Evolutionary conservation across 495 filamentous ascomycete genomes (phyloP).

Genomic region (Clohesyomyces aquaticus): DNA sequence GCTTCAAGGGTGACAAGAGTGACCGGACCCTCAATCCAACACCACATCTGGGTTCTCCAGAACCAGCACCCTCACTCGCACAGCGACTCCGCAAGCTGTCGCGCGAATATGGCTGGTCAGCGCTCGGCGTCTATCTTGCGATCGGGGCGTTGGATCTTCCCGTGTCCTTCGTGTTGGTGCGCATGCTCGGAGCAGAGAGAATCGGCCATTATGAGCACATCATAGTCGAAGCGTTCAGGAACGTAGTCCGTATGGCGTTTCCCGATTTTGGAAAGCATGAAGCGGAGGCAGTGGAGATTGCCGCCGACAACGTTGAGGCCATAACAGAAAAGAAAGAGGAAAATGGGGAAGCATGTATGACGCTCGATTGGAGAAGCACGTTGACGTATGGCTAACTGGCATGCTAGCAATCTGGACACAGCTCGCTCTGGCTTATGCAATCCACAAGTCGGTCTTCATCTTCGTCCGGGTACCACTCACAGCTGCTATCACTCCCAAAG

Average conservation of each 20-base stretch:
- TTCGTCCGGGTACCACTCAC: slow-evolving; percentile 90
- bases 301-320: slow-evolving; percentile 43
- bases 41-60: slow-evolving; percentile 42
- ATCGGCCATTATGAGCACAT: slow-evolving; percentile 69
- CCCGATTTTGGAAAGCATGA: slow-evolving; percentile 37
- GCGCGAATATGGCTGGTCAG: slow-evolving; percentile 92
- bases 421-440: slow-evolving; percentile 89
- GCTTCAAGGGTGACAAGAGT: slow-evolving; percentile 39
- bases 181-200: slow-evolving; percentile 77
- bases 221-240: slow-evolving; percentile 45
- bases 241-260: slow-evolving; percentile 56
- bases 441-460: slow-evolving; percentile 93
- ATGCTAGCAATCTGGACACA: slow-evolving; percentile 77
- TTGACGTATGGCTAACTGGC: slow-evolving; percentile 15
- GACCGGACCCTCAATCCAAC: slow-evolving; percentile 41
- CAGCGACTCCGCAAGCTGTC: slow-evolving; percentile 78
- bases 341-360: slow-evolving; percentile 61
- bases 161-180: slow-evolving; percentile 88
- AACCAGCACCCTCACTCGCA: slow-evolving; percentile 58
- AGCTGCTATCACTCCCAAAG: slow-evolving; percentile 81
- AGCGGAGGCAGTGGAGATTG: slow-evolving; percentile 22
- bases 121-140: slow-evolving; percentile 84
- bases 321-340: slow-evolving; percentile 37
- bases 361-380: neutral
- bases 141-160: slow-evolving; percentile 90